phyloP scores from a whole-genome alignment of 2,329 filamentous ascomycete species.

The Alternaria infectoria region DNA sequence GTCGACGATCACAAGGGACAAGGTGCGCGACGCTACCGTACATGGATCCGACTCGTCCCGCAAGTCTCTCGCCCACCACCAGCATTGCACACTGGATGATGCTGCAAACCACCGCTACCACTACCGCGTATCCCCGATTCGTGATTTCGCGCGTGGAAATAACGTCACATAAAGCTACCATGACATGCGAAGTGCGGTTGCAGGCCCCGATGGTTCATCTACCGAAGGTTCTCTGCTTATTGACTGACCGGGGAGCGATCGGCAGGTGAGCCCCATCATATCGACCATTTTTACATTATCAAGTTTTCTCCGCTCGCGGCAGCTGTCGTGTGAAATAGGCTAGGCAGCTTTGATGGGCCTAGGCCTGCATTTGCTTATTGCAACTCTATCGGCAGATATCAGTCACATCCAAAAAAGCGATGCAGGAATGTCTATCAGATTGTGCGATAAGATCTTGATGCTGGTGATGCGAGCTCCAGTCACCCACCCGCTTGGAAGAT shows the following conservation, averaged over 20 bases:
- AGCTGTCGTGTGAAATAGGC: slow-evolving; percentile 15
- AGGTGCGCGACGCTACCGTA: slow-evolving; percentile 36
- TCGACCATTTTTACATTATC: slow-evolving; percentile 29
- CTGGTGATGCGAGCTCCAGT: slow-evolving; percentile 13
- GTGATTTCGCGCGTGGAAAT: slow-evolving; percentile 14
- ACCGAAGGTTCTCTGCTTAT: slow-evolving; percentile 6
- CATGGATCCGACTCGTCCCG: slow-evolving; percentile 44
- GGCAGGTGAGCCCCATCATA: slow-evolving; percentile 26
- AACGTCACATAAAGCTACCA: neutral
- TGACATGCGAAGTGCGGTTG: neutral
- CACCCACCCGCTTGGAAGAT: slow-evolving; percentile 36
- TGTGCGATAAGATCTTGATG: slow-evolving; percentile 8
- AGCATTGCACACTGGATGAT: slow-evolving; percentile 14
- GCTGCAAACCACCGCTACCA: slow-evolving; percentile 22
- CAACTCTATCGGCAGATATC: slow-evolving; percentile 3
- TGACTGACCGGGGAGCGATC: slow-evolving; percentile 31
- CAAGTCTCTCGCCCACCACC: slow-evolving; percentile 20
- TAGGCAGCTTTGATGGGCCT: slow-evolving; percentile 14
- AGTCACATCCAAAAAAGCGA: neutral
- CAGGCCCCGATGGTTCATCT: neutral
- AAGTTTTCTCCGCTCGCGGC: slow-evolving; percentile 14
- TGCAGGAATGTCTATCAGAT: slow-evolving; percentile 1
- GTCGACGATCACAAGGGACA: slow-evolving; percentile 41
- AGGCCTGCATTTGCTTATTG: slow-evolving; percentile 6
- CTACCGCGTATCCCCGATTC: slow-evolving; percentile 18